Base-by-base conservation (phyloP, 2,329 filamentous ascomycete genomes). In the Aspergillus brunneoviolaceus region DNA sequence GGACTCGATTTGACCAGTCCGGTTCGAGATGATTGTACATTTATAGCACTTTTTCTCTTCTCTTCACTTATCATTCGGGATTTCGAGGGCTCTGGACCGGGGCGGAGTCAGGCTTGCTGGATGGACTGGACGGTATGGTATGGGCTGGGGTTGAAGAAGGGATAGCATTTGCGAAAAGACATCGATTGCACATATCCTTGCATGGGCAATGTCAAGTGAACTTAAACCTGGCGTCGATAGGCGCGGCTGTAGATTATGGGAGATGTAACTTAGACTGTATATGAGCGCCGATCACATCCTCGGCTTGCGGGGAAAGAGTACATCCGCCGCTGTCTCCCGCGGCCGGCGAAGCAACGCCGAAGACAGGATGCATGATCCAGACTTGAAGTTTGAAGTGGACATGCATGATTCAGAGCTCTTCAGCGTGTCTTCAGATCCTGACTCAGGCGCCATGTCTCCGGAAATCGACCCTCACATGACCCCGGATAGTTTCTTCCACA, bases 401-500 rank as follows among this genome's bases (percentile, higher is more conserved):
- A 29, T 29, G 27, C 33, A 35, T 35, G 33, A 35, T 35, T 35
- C 14, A 42, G 39, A 19, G 39, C 9, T n/a, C 39, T 42, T 42
- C 39, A 42, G 16, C 6, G 14, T 19, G 39, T 3, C 39, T 16
- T 29, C 9, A n/a, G 1, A 45, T 2, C 1, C 5, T 45, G 39
- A 45, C 14, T 45, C 39, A 19, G 6, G 39, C 49, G 27, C 25
- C 23, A 55, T 55, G 52, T 31, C 42, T 19, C 27, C 53, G 9
- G n/a, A 9, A 29, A 12, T 55, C 9, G 27, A 57, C 42, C 60
- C 64, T 5, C 65, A 72, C 54, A 68, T 77, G 45, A 70, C 71
- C 1, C 61, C 63, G 14, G 69, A 76, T 59, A 69, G 63, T 42
- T 76, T 76, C 63, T 67, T 71, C 45, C 63, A 67, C 57, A 63